These are phyloP conservation scores for Daldinia sp. DNA, from an alignment of 2,329 filamentous ascomycete species.

Conservation along the genomic window DNA sequence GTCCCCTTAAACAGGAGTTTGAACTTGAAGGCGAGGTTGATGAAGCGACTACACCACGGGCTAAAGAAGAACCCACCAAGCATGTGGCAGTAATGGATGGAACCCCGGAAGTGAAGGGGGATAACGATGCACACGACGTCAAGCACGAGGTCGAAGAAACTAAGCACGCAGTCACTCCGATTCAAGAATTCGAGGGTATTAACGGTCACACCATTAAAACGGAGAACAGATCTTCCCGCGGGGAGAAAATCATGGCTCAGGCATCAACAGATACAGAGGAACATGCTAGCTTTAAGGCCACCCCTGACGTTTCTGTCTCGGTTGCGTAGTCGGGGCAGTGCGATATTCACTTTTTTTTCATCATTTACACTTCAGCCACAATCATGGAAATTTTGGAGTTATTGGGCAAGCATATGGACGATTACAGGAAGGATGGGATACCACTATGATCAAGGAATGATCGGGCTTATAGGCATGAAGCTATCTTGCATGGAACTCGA, in stretches of 20 bases:
- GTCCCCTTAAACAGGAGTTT: constrained; percentile 62
- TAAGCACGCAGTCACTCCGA: constrained; percentile 16
- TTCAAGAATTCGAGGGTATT: constrained; percentile 9
- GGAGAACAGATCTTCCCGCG: constrained; percentile 28
- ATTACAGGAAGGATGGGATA: constrained; percentile 36
- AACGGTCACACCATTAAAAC: constrained; percentile 16
- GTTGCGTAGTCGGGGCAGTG: constrained; percentile 31
- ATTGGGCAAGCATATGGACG: constrained; percentile 30
- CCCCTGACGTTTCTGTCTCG: constrained; percentile 31
- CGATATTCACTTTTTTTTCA: constrained; percentile 20
- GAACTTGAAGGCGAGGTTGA: constrained; percentile 38
- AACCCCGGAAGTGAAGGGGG: not conserved
- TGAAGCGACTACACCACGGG: constrained; percentile 39
- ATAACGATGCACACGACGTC: not conserved
- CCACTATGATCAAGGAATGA: constrained; percentile 38
- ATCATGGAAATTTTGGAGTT: constrained; percentile 40
- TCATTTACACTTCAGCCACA: constrained; percentile 37
- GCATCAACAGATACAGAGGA: constrained; percentile 19
- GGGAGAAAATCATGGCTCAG: constrained; percentile 14
- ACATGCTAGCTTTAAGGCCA: constrained; percentile 25
- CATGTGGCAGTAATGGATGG: constrained; percentile 4
- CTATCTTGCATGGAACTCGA: constrained; percentile 27
- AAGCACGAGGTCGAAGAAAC: not conserved
- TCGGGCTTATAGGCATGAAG: constrained; percentile 36
- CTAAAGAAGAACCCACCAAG: constrained; percentile 27